These are phyloP conservation scores for Thelephora aurantiotincta DNA, from an alignment of 768 basidiomycete genomes.

Conservation along the genomic window DNA sequence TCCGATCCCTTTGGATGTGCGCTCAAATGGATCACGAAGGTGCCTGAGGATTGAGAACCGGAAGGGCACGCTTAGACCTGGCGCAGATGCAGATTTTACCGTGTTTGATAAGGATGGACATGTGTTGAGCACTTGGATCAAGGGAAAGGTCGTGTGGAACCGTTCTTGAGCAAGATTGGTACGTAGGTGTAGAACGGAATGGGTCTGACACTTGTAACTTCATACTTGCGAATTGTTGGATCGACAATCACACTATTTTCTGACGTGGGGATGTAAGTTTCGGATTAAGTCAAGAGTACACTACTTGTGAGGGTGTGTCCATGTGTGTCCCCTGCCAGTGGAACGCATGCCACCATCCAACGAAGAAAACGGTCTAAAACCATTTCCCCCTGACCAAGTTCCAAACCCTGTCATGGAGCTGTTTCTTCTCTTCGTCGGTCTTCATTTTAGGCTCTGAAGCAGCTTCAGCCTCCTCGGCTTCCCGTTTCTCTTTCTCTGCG, in stretches of 20 bases:
- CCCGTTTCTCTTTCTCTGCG: background rate
- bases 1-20: background rate
- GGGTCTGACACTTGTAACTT: too few species aligned
- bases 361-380: background rate
- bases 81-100: conserved; percentile 79
- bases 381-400: background rate
- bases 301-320: too few species aligned
- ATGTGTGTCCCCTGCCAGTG: too few species aligned
- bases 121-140: conserved; percentile 64
- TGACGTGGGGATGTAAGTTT: too few species aligned
- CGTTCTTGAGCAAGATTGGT: conserved; percentile 3
- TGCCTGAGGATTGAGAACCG: conserved; percentile 65
- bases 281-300: too few species aligned
- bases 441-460: background rate
- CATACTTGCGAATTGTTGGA: too few species aligned
- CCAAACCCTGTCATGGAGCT: background rate
- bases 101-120: conserved; percentile 57
- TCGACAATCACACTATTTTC: too few species aligned
- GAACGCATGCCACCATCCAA: too few species aligned
- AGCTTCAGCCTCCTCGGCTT: background rate
- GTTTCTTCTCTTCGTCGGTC: background rate
- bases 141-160: conserved; percentile 61
- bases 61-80: conserved; percentile 71
- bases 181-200: background rate
- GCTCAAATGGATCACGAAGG: conserved; percentile 18